These are phyloP conservation scores for Furcasterigmium sp. DNA, from an alignment of 2,329 filamentous ascomycete species.

Conservation along the genomic window DNA sequence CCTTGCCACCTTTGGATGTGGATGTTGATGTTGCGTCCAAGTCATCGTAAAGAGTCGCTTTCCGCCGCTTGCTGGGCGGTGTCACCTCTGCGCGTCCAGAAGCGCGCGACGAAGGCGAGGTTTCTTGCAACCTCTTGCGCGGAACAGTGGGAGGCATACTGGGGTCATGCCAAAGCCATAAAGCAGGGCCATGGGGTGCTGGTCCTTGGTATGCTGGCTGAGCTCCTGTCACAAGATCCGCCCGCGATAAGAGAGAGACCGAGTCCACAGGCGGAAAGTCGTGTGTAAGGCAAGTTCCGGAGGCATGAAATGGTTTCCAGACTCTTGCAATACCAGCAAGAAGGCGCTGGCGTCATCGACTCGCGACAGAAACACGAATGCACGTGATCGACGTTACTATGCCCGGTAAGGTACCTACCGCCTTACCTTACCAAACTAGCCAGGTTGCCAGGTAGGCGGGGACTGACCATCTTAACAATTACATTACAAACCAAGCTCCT, in stretches of 20 bases:
- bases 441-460: too few relatives aligned
- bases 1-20: constrained; percentile 35
- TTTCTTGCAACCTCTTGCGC: constrained; percentile 55
- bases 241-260: too few relatives aligned
- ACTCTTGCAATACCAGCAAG: background rate
- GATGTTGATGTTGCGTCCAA: constrained; percentile 46
- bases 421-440: too few relatives aligned
- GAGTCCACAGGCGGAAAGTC: too few relatives aligned
- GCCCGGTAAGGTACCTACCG: too few relatives aligned
- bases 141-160: constrained; percentile 64
- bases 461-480: background rate
- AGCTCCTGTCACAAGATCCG: too few relatives aligned
- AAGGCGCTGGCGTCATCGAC: constrained; percentile 18
- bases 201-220: too few relatives aligned
- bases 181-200: constrained; percentile 1
- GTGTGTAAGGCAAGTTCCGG: too few relatives aligned
- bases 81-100: constrained; percentile 14
- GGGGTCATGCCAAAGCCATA: background rate
- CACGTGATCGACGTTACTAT: constrained; percentile 21
- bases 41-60: constrained; percentile 56
- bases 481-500: background rate
- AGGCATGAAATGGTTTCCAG: too few relatives aligned
- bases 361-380: constrained; percentile 18
- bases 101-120: constrained; percentile 21
- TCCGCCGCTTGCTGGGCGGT: constrained; percentile 30